Conservation (phyloP, 2,329 filamentous ascomycete species). For the Penicillium carneum region DNA sequence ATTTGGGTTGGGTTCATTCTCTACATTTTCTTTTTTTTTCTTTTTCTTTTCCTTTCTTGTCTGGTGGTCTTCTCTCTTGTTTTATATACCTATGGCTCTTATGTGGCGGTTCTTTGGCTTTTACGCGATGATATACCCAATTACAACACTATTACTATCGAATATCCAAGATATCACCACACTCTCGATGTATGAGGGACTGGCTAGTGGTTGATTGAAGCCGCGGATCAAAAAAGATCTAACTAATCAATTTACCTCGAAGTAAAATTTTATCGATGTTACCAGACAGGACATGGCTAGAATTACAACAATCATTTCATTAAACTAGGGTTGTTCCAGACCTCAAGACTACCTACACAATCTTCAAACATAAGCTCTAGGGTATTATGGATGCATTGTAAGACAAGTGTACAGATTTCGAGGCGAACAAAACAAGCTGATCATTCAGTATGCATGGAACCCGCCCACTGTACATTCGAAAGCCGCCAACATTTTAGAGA, state of each 20-base stretch:
- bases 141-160: neutral
- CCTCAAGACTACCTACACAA: neutral
- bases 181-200: neutral
- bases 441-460: slow-evolving; percentile 25
- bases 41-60: neutral
- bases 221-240: neutral
- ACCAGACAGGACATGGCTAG: neutral
- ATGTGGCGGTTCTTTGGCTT: neutral
- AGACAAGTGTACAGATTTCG: slow-evolving; percentile 18
- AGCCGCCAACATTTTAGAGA: slow-evolving; percentile 21
- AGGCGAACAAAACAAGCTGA: slow-evolving; percentile 17
- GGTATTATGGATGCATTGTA: slow-evolving; percentile 22
- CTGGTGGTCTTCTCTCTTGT: slow-evolving; percentile 1
- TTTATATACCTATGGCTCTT: neutral
- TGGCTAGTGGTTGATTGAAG: too few species aligned
- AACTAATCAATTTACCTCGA: too few species aligned
- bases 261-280: neutral
- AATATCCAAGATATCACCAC: neutral
- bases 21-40: neutral
- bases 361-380: neutral
- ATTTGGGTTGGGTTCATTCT: neutral
- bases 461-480: slow-evolving; percentile 27
- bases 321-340: neutral
- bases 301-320: neutral
- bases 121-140: slow-evolving; percentile 15